Conservation (phyloP, 2,329 filamentous ascomycete species). For the Fusarium nelsonii region DNA sequence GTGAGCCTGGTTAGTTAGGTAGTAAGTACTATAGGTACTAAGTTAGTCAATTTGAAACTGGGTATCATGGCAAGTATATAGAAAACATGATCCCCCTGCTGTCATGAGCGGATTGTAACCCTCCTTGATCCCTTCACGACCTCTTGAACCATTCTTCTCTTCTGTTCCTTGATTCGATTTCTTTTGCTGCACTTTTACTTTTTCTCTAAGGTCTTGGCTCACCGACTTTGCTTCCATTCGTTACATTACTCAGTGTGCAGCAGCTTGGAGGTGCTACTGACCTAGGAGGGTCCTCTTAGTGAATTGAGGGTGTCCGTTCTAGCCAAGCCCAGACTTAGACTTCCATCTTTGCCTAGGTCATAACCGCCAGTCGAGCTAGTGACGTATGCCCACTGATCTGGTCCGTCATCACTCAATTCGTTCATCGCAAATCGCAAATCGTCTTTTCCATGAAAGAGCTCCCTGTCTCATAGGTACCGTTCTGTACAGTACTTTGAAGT, state of each 20-base stretch:
- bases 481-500: conserved; percentile 6
- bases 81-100: conserved; percentile 33
- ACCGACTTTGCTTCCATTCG: conserved; percentile 38
- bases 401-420: conserved; percentile 42
- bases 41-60: conserved; percentile 9
- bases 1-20: neutral
- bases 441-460: neutral
- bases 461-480: neutral
- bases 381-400: conserved; percentile 44
- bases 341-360: conserved; percentile 41
- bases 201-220: conserved; percentile 28
- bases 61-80: conserved; percentile 38
- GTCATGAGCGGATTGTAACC: conserved; percentile 19
- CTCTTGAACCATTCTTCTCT: conserved; percentile 1
- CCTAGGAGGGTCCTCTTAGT: conserved; percentile 36
- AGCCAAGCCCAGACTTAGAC: conserved; percentile 35
- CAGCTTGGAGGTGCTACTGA: conserved; percentile 18
- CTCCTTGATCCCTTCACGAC: conserved; percentile 17
- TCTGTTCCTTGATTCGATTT: conserved; percentile 23
- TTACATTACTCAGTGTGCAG: conserved; percentile 35
- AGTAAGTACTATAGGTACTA: neutral
- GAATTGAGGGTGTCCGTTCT: conserved; percentile 39
- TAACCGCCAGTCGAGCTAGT: conserved; percentile 28
- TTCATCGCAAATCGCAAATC: conserved; percentile 31
- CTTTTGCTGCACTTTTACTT: conserved; percentile 13